Base-by-base conservation (phyloP, 768 basidiomycete species). In the Lactarius quietus region DNA sequence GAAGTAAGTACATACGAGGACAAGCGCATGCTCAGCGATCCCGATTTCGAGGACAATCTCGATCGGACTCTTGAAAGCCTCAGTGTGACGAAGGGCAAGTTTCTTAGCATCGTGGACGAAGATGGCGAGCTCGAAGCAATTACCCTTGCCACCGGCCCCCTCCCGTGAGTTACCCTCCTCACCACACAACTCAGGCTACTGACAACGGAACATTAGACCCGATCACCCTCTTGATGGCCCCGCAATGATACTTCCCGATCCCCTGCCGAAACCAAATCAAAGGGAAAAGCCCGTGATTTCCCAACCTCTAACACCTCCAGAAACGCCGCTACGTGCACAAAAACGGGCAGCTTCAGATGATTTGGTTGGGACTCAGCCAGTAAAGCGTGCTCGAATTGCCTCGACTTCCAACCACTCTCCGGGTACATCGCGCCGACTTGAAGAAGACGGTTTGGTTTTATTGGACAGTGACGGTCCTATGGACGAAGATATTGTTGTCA, bases 1-100 rank as follows among this genome's bases (percentile, higher is more conserved):
- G 72, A 74, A 54, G 72, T 80, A n/a, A 89, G 86, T 69, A 89
- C 95, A 39, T 92, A 88, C 71, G 93, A 98, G 75, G 94, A 91
- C 55, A 88, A 89, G 70, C 82, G 95, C 52, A 76, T 99, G 53
- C 77, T 99, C 62, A 89, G 86, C 68, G 97, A 98, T 72, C 93
- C 93, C 8, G 96, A 98, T 72, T 96, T 90, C 82, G 89, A 93
- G 54, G 95, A 98, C 71, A 98, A 98, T 71, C 73, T 84, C 66
- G 88, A 84, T 3, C 82, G 89, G 66, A 93, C 92, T 55, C 74
- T 99, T 69, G 90, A 86, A 68, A 91, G 92, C 69, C 72, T 98
- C 61, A 89, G 84, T 55, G 86, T 96, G 36, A 85, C 83, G 0
- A 78, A 88, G 61, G 94, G 95, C 48, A 95, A 88, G 77, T 96